Base-by-base conservation (phyloP, 1,284 basidiomycete species). In the Boletus semigastroideus region DNA sequence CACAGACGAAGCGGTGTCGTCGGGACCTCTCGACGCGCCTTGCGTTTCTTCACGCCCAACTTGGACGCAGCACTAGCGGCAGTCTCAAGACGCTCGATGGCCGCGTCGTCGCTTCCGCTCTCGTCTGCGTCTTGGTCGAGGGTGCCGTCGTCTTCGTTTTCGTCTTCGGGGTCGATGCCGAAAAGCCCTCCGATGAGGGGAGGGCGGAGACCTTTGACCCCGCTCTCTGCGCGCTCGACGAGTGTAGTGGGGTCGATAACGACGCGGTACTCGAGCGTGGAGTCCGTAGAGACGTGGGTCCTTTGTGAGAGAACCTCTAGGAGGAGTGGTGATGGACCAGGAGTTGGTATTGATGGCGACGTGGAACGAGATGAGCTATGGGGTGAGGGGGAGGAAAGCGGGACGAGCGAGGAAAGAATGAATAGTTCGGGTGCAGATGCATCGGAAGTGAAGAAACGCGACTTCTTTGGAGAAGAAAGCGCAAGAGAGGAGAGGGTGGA, bases 241-340 rank as follows among this genome's bases (percentile, higher is more conserved):
- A 92, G 75, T 48, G 79, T 74, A 4, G 74, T 72, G 0, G 89
- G 89, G 8, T 79, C 76, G 40, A 92, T 72, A 62, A 89, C 84
- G 17, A 92, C 70, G 6, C 89, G 84, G 57, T 89, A 90, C 65
- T 92, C 89, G 31, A 83, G 73, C 3, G 86, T 67, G 11, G 73
- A 71, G 60, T 90, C 87, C 0, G 88, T 91, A 4, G 81, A 89
- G 1, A 75, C 73, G 59, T 92, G 89, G 4, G 57, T 58, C 11
- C 80, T 74, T 9, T 72, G 65, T 2, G 72, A 72, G 49, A 78
- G 72, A 33, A 83, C 74, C 53, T 76, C 74, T 11, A 72, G 54
- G 38, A 82, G 71, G 40, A 82, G 59, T 0, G 59, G 44, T 41
- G 68, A 28, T 4, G 62, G 10, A 61, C 61, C 1, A 7, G 51